Evolutionary conservation across 2,329 filamentous ascomycete genomes (phyloP).

Genomic region (Phyllachora maydis): DNA sequence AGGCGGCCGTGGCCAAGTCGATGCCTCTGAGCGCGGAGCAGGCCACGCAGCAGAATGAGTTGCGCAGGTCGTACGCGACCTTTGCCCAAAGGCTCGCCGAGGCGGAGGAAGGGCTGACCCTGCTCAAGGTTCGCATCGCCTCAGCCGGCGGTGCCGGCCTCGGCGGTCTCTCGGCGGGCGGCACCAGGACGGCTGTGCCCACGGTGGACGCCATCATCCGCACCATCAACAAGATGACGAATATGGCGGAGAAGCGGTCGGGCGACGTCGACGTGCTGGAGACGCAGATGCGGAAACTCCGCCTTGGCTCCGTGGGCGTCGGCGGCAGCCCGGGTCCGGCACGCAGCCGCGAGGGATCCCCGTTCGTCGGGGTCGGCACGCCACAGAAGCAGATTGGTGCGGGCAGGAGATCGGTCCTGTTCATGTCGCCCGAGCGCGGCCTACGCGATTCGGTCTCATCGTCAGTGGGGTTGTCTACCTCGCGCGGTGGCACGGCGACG

Average conservation of each 20-base stretch:
- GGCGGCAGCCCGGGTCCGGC: slow-evolving; percentile 4
- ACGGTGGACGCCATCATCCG: slow-evolving; percentile 65
- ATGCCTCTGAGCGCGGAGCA: slow-evolving; percentile 74
- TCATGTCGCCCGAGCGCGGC: slow-evolving; percentile 11
- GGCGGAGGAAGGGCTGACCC: slow-evolving; percentile 57
- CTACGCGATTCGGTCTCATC: slow-evolving; percentile 18
- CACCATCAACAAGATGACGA: slow-evolving; percentile 83
- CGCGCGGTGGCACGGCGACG: slow-evolving; percentile 15
- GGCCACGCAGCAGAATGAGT: slow-evolving; percentile 60
- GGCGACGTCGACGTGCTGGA: slow-evolving; percentile 83
- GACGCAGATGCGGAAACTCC: slow-evolving; percentile 48
- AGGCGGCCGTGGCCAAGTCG: slow-evolving; percentile 39
- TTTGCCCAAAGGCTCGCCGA: slow-evolving; percentile 58
- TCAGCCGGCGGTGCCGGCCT: slow-evolving; percentile 25
- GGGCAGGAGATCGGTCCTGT: slow-evolving; percentile 17
- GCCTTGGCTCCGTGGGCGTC: slow-evolving; percentile 6
- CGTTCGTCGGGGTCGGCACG: too few relatives aligned
- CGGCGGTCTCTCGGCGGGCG: too few relatives aligned
- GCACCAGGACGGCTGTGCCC: slow-evolving; percentile 38
- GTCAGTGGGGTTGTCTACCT: slow-evolving; percentile 18
- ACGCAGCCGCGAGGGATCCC: too few relatives aligned
- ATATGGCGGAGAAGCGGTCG: slow-evolving; percentile 77
- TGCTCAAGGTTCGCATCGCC: slow-evolving; percentile 63
- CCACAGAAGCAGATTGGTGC: too few relatives aligned
- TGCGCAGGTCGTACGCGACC: slow-evolving; percentile 54